Percentiles rank a stretch among this genome's conserved stretches.
Conservation (phyloP, 352 stramenopile genomes). For the Phytophthora syringae region DNA sequence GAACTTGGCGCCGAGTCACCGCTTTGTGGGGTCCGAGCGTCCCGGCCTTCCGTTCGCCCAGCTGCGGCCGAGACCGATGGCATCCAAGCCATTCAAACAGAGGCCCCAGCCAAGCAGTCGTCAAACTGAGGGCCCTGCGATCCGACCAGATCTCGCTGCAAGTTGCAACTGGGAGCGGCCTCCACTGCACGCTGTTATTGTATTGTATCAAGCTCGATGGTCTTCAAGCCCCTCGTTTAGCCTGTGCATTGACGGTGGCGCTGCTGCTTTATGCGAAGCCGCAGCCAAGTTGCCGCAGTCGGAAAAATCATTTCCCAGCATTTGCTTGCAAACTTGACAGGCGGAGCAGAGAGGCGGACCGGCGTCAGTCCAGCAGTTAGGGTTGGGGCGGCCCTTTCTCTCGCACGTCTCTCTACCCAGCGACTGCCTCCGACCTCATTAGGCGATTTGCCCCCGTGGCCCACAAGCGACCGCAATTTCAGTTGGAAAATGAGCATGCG, state of each 20-base stretch:
- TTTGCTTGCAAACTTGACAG: constrained; percentile 15
- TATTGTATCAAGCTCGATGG: too few relatives aligned
- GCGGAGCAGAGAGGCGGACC: constrained; percentile 18
- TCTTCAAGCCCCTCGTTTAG: too few relatives aligned
- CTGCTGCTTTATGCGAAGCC: too few relatives aligned
- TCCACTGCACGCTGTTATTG: too few relatives aligned
- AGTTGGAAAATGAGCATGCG: constrained; percentile 56
- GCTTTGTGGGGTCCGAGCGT: constrained; percentile 6
- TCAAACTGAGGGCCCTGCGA: constrained; percentile 3
- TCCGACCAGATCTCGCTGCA: constrained; percentile 33
- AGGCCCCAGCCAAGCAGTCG: background rate
- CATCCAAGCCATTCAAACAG: constrained; percentile 8
- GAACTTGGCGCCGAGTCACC: background rate
- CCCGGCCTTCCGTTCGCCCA: constrained; percentile 19
- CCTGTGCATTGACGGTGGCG: too few relatives aligned
- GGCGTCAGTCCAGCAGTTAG: constrained; percentile 26
- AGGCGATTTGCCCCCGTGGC: constrained; percentile 23
- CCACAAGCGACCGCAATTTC: background rate
- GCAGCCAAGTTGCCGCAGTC: constrained; percentile 12
- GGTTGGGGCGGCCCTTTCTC: constrained; percentile 14
- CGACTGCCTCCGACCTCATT: constrained; percentile 14
- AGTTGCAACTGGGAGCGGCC: background rate
- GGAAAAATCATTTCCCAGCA: constrained; percentile 19
- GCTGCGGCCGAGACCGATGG: constrained; percentile 18
- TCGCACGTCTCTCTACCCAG: constrained; percentile 26